These are phyloP conservation scores for Phytomonas sp. DNA, from an alignment of 208 protist species.

Conservation along the genomic window DNA sequence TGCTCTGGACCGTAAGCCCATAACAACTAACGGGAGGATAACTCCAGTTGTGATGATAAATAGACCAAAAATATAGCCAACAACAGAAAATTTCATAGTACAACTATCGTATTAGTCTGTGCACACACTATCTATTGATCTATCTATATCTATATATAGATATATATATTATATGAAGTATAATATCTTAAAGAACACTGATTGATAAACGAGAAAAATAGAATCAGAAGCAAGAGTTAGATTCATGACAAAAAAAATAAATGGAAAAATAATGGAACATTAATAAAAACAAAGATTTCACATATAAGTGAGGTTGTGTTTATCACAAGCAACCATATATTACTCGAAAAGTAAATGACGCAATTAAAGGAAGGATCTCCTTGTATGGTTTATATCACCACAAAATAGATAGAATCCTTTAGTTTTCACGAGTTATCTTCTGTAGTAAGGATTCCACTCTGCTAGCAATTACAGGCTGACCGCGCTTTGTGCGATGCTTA, in stretches of 20 bases:
- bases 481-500: slow-evolving; percentile 53
- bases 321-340: background rate
- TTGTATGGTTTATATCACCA: background rate
- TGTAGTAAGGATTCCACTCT: slow-evolving; percentile 62
- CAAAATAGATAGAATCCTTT: background rate
- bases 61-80: slow-evolving; percentile 1
- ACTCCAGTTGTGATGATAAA: slow-evolving; percentile 4
- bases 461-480: slow-evolving; percentile 75
- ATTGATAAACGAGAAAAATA: background rate
- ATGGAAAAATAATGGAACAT: background rate
- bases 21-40: slow-evolving; percentile 13
- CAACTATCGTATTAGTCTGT: background rate
- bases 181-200: background rate
- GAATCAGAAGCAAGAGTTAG: background rate
- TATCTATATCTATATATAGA: background rate
- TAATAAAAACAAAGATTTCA: no score
- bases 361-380: slow-evolving; percentile 3
- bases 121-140: background rate
- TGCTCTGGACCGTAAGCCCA: slow-evolving; percentile 20
- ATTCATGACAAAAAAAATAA: background rate
- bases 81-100: background rate
- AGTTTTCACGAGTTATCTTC: slow-evolving; percentile 30
- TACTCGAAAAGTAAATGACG: background rate
- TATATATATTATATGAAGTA: background rate
- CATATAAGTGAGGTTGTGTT: no score